These are phyloP conservation scores for Microsporum canis DNA, from an alignment of 2,329 filamentous ascomycete genomes.

Conservation along the genomic window DNA sequence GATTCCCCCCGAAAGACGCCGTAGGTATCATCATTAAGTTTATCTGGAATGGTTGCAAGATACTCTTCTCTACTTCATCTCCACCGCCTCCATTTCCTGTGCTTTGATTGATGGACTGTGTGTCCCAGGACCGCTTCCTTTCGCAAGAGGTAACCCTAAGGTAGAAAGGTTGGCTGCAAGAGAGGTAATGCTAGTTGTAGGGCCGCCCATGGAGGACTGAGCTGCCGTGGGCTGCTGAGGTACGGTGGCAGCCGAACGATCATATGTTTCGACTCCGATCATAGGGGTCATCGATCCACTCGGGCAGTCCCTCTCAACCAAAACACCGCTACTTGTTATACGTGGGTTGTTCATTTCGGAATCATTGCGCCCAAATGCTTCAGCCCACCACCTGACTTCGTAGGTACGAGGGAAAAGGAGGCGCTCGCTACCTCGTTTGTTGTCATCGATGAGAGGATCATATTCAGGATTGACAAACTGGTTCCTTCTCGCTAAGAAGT, in stretches of 20 bases:
- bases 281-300: slow-evolving; percentile 39
- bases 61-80: slow-evolving; percentile 36
- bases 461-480: slow-evolving; percentile 80
- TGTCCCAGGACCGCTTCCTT: slow-evolving; percentile 20
- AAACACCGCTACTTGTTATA: slow-evolving; percentile 41
- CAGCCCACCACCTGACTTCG: slow-evolving; percentile 88
- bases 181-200: slow-evolving; percentile 27
- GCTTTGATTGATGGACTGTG: slow-evolving; percentile 15
- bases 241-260: slow-evolving; percentile 42
- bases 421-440: slow-evolving; percentile 65
- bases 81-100: slow-evolving; percentile 35
- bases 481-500: slow-evolving; percentile 68
- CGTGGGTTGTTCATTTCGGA: slow-evolving; percentile 79
- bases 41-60: background rate
- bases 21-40: background rate
- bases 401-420: slow-evolving; percentile 67
- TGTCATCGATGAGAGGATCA: slow-evolving; percentile 63
- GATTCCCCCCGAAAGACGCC: background rate
- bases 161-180: slow-evolving; percentile 37
- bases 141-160: slow-evolving; percentile 31
- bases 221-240: slow-evolving; percentile 25
- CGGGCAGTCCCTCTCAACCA: slow-evolving; percentile 21
- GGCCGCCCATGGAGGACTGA: slow-evolving; percentile 21
- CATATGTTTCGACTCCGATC: slow-evolving; percentile 49
- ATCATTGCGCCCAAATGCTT: slow-evolving; percentile 73